Conservation (phyloP, 164 flowering plant genomes). For the Chimonanthus praecox region DNA sequence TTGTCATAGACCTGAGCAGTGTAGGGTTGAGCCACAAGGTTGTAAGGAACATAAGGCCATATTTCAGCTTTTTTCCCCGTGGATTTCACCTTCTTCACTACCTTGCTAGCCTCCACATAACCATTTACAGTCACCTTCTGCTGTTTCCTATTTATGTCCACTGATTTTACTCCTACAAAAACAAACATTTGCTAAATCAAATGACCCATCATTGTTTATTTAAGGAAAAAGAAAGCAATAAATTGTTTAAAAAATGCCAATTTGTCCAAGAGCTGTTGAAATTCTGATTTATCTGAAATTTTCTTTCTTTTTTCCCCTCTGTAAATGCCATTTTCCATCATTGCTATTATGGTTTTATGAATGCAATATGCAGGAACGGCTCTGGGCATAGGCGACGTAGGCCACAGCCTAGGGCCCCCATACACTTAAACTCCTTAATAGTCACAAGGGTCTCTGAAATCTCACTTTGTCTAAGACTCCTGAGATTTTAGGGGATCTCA, state of each 20-base stretch:
- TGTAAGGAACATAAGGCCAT: conserved; percentile 90
- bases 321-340: too few relatives aligned
- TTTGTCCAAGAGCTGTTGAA: not conserved
- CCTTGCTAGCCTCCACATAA: conserved; percentile 61
- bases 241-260: not conserved
- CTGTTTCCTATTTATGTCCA: conserved; percentile 70
- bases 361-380: too few relatives aligned
- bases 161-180: conserved; percentile 59
- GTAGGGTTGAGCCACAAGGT: conserved; percentile 62
- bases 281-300: not conserved
- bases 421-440: too few relatives aligned
- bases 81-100: conserved; percentile 53
- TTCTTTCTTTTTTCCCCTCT: too few relatives aligned
- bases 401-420: too few relatives aligned
- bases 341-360: too few relatives aligned
- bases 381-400: too few relatives aligned
- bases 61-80: conserved; percentile 70
- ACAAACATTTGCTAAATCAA: not conserved
- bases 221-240: not conserved
- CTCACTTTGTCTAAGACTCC: too few relatives aligned
- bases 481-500: too few relatives aligned
- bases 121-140: conserved; percentile 81
- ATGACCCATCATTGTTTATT: not conserved
- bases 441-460: too few relatives aligned
- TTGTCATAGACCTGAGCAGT: conserved; percentile 72